Evolutionary conservation across 805 yeast species (phyloP), one percentile per base, ranked within the genome.

Genomic region (Candida glaebosa): DNA sequence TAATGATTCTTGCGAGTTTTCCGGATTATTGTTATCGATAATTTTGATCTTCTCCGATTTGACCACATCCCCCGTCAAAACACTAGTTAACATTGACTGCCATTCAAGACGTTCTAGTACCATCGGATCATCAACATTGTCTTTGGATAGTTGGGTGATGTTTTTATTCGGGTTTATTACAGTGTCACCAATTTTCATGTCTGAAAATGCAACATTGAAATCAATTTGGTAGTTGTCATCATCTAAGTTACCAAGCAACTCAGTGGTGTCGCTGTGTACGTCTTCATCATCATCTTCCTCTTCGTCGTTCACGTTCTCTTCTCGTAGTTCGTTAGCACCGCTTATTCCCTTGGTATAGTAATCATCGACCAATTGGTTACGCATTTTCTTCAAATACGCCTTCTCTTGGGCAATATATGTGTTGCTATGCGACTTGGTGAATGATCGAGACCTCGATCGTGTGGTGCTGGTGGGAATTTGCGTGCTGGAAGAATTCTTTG

Each of bases 21-120:
- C 63, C 0, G 61, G 52, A 46, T 55, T 62, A 18, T 61, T 58
- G 28, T 75, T 81, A 39, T 74, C 76, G 12, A 78, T 80, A 41
- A 86, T 72, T 60, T 82, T 82, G 3, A 87, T 82, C 63, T 91
- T 93, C 56, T 93, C 99, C 9, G 91, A 83, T 26, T 84, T 78
- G 16, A 93, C 89, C 40, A 93, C 96, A 61, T 93, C 98, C 51
- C 99, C 98, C 2, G 95, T 91, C 26, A 93, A 75, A 3, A 93
- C 98, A 2, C 89, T 76, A 8, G 86, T 76, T 37, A 93, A 71
- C 96, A 93, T 88, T 0, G 91, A 78, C 62, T 93, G 98, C 99
- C 99, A 93, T 63, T 89, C 96, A 9, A 90, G 68, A 37, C 98
- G 73, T 56, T 89, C 97, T 8, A 81, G 53, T 5, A 83, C 80